Base-by-base conservation (phyloP, 495 filamentous ascomycete genomes). In the Astrothelium subdiscretum region DNA sequence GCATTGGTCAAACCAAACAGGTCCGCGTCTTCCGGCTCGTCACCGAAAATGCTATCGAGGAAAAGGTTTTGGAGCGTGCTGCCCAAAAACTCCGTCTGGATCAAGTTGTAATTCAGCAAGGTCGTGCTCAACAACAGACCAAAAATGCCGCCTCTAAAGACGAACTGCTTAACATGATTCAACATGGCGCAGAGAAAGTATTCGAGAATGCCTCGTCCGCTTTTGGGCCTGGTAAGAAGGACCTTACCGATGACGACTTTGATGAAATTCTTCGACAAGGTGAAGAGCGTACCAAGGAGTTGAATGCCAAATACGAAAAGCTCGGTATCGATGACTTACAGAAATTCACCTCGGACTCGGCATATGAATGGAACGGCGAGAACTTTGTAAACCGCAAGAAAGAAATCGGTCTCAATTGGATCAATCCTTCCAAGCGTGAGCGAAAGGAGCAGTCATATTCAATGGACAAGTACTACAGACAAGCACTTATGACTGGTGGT, bases 41-140 rank as follows among this genome's bases (percentile, higher is more conserved):
- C 51, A 99, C 94, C 0, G 95, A 99, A 70, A 91, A 95, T 70
- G 95, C 94, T 0, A 96, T 99, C 63, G 95, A 99, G 71, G 95
- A 99, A 73, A 97, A 97, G 75, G 95, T 99, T 10, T 76, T 99
- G 57, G 95, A 99, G 72, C 87, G 95, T 71, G 95, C 95, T 6
- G 95, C 95, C 1, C 95, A 99, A 69, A 99, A 99, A 72, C 76
- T 99, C 61, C 91, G 95, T 58, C 83, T 99, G 48, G 95, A 99
- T 69, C 94, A 97, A 74, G 82, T 99, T n/a, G 95, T 99, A 61
- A 99, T 99, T 68, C 95, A 99, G 66, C 95, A 99, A 79, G 95
- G 95, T 26, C 91, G 95, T 67, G 88, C 95, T 40, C 94, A 97
- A 73, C 90, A 90, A 61, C 88, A 89, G 32, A 86, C 86, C 1